phyloP scores from a whole-genome alignment of 1,284 basidiomycete species.

The Xerocomus subilludens region DNA sequence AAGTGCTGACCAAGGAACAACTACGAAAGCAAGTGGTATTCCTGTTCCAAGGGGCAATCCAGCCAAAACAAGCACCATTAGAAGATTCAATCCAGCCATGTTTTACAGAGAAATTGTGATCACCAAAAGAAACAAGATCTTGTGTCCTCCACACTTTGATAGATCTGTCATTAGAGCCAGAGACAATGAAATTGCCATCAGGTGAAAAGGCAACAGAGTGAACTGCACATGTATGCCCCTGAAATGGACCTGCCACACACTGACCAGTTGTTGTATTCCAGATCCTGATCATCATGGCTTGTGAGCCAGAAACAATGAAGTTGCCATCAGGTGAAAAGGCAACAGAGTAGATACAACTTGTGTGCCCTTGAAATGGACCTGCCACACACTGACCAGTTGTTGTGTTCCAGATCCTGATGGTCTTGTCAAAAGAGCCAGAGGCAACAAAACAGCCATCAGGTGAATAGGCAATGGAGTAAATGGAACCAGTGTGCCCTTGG shows the following conservation, averaged over 20 bases:
- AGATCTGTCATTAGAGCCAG: slow-evolving; percentile 20
- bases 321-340: slow-evolving; percentile 32
- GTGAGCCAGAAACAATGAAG: slow-evolving; percentile 28
- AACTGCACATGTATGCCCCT: slow-evolving; percentile 29
- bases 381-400: slow-evolving; percentile 24
- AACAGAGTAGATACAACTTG: slow-evolving; percentile 36
- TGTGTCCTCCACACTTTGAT: slow-evolving; percentile 34
- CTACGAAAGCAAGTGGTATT: slow-evolving; percentile 35
- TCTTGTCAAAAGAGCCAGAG: slow-evolving; percentile 26
- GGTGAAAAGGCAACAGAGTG: slow-evolving; percentile 37
- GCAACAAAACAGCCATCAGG: slow-evolving; percentile 33
- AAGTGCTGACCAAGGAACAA: slow-evolving; percentile 35
- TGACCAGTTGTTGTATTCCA: slow-evolving; percentile 38
- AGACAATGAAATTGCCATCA: slow-evolving; percentile 33
- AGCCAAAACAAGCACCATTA: slow-evolving; percentile 24
- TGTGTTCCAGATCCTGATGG: slow-evolving; percentile 31
- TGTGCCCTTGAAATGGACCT: slow-evolving; percentile 24
- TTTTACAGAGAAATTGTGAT: slow-evolving; percentile 27
- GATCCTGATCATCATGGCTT: slow-evolving; percentile 22
- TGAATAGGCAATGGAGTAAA: slow-evolving; percentile 32
- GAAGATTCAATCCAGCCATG: slow-evolving; percentile 38
- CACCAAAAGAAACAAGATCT: not conserved
- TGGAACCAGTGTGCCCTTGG: slow-evolving; percentile 14
- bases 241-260: slow-evolving; percentile 29
- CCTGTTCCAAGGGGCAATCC: slow-evolving; percentile 42